Evolutionary conservation across 306 rosid species (phyloP), one percentile per base, ranked within the genome.

Genomic region (Myrica gale): DNA sequence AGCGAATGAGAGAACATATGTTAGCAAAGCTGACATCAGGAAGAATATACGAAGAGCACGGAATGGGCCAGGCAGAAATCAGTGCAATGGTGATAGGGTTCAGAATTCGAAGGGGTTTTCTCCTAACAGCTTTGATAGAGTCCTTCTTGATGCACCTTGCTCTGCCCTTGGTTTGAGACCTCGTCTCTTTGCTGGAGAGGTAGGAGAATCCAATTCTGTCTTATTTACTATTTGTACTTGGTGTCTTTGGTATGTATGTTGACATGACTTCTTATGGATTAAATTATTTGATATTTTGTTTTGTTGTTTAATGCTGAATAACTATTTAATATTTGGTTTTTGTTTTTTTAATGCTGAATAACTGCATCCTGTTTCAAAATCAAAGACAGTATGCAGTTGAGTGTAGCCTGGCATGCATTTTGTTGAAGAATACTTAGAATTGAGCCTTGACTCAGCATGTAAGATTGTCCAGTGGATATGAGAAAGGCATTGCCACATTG

Each of bases 81-180:
- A 92, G 75, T 13, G 80, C 68, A 46, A 56, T 7, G 97, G 97
- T 80, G 95, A 91, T 66, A 86, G 86, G 85, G 97, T 81, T 51
- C 92, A 89, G 77, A 87, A 84, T 23, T 88, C 97, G 43, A 90
- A 89, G 80, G 98, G 98, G 76, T 95, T 95, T 84, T 53, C 88
- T 55, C 92, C 96, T 58, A 74, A 84, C 82, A 95, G 96, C 84
- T 95, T 92, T 88, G 98, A 95, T 74, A 92, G 96, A 75, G 97
- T 95, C 61, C 98, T 95, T 89, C 97, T 89, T 62, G 98, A 95
- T 81, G 98, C 95, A 84, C 97, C 97, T 16, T 95, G 98, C 82
- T 95, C 98, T 72, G 98, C 98, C 78, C 91, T 95, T 76, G 98
- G 97, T 79, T 88, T 92, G 87, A 90, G 97, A 87, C 98, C 97